A percentile compares a stretch with the other conserved stretches of the same genome.
phyloP scores from a whole-genome alignment of 2,329 filamentous ascomycete species.

The Fusarium dimerum region DNA sequence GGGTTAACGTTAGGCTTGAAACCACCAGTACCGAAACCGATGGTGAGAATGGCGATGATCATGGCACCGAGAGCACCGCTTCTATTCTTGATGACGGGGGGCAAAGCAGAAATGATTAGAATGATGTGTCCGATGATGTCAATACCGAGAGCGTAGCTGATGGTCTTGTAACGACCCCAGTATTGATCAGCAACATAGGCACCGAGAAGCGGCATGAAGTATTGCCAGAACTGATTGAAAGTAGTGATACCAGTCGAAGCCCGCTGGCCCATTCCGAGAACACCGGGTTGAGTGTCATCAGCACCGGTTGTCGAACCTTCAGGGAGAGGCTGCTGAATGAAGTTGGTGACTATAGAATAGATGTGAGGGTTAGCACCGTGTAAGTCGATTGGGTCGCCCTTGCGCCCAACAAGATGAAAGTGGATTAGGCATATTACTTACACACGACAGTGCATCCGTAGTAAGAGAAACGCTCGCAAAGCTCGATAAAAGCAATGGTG shows the following conservation, averaged over 20 bases:
- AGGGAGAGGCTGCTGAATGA: slow-evolving; percentile 61
- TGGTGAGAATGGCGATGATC: slow-evolving; percentile 57
- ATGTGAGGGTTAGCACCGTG: background rate
- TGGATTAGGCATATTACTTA: slow-evolving; percentile 43
- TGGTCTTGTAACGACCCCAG: slow-evolving; percentile 69
- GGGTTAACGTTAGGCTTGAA: slow-evolving; percentile 76
- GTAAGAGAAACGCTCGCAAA: slow-evolving; percentile 74
- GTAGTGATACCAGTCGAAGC: slow-evolving; percentile 47
- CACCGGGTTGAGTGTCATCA: slow-evolving; percentile 47
- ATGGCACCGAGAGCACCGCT: slow-evolving; percentile 62
- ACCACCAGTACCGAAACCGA: slow-evolving; percentile 67
- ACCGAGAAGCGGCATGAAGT: slow-evolving; percentile 59
- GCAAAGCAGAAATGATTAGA: slow-evolving; percentile 65
- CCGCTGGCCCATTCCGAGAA: slow-evolving; percentile 58
- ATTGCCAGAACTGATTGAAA: slow-evolving; percentile 61
- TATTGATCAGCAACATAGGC: slow-evolving; percentile 55
- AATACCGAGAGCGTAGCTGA: slow-evolving; percentile 60
- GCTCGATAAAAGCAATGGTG: slow-evolving; percentile 66
- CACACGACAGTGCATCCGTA: slow-evolving; percentile 67
- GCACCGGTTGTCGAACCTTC: slow-evolving; percentile 56
- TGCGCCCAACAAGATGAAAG: background rate
- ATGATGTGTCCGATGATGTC: slow-evolving; percentile 68
- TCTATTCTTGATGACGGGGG: slow-evolving; percentile 57
- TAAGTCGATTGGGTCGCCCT: slow-evolving; percentile 1
- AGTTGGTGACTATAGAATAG: slow-evolving; percentile 54